phyloP scores from a whole-genome alignment of 2,329 filamentous ascomycete genomes.

The Raffaelea arxii region DNA sequence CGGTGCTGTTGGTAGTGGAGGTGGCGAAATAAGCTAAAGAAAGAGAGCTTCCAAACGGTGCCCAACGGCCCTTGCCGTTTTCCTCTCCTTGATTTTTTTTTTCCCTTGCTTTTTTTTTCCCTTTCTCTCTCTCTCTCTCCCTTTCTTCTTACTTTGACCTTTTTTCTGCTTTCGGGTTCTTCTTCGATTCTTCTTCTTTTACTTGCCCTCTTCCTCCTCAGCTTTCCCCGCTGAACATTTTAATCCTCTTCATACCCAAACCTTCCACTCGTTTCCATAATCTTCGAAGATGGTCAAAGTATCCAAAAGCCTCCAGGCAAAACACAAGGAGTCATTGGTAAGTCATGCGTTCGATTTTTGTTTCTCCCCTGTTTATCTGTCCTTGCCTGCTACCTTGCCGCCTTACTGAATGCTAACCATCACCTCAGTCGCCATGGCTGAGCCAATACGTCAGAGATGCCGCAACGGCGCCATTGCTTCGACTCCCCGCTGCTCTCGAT shows the following conservation, averaged over 20 bases:
- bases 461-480: slow-evolving; percentile 58
- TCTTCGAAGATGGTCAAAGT: slow-evolving; percentile 62
- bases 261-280: no score
- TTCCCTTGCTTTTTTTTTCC: slow-evolving; percentile 32
- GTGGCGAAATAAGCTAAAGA: slow-evolving; percentile 34
- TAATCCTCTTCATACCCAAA: no score
- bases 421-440: slow-evolving; percentile 70
- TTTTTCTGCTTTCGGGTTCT: no score
- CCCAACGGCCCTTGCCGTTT: no score
- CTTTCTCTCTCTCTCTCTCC: slow-evolving; percentile 13
- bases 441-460: slow-evolving; percentile 68
- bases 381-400: slow-evolving; percentile 5
- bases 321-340: slow-evolving; percentile 60
- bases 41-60: neutral
- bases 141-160: no score
- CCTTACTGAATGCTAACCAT: slow-evolving; percentile 13
- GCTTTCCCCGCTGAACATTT: no score
- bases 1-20: slow-evolving; percentile 41
- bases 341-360: slow-evolving; percentile 18
- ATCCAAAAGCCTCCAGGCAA: slow-evolving; percentile 55
- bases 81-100: slow-evolving; percentile 14
- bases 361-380: neutral
- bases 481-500: slow-evolving; percentile 66
- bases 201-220: neutral
- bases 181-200: no score